These are phyloP conservation scores for Pouteria campechiana DNA, from an alignment of 179 eudicot species.

Conservation along the genomic window DNA sequence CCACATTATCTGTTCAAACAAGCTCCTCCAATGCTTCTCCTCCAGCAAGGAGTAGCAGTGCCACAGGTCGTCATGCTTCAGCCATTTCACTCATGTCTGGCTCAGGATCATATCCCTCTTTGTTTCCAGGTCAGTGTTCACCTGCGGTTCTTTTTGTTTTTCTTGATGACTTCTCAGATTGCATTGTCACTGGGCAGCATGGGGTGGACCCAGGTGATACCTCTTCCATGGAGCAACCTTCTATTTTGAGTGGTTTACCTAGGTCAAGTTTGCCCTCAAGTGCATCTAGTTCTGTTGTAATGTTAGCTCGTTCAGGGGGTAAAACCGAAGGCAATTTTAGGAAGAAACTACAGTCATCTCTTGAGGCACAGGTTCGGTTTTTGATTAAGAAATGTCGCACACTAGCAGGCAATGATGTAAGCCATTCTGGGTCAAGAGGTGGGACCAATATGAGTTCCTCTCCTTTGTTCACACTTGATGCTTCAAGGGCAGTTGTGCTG, in stretches of 20 bases:
- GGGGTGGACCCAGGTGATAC: conserved; percentile 39
- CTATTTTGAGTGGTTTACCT: conserved; percentile 29
- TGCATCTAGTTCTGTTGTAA: conserved; percentile 67
- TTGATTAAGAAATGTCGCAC: conserved; percentile 79
- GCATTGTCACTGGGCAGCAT: conserved; percentile 22
- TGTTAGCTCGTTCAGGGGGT: conserved; percentile 63
- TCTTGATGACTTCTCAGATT: conserved; percentile 69
- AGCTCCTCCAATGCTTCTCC: conserved; percentile 46
- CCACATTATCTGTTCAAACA: conserved; percentile 39
- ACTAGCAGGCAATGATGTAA: conserved; percentile 49
- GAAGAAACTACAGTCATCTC: conserved; percentile 75
- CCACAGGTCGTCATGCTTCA: conserved; percentile 47
- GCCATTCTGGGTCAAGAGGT: conserved; percentile 58
- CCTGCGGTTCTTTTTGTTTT: conserved; percentile 86
- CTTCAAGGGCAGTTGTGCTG: conserved; percentile 75
- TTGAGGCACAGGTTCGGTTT: conserved; percentile 84
- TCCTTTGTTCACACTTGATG: conserved; percentile 77
- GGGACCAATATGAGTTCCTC: conserved; percentile 41
- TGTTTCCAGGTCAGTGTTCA: conserved; percentile 88
- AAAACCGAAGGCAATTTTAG: conserved; percentile 58
- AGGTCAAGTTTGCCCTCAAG: conserved; percentile 36
- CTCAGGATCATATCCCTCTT: conserved; percentile 51
- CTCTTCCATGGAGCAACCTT: conserved; percentile 34
- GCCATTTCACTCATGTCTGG: conserved; percentile 49
- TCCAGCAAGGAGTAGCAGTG: conserved; percentile 54